Percentiles rank a stretch among this genome's conserved stretches.
Evolutionary conservation across 2,329 filamentous ascomycete species (phyloP).

Genomic region (Aphanocladium album): DNA sequence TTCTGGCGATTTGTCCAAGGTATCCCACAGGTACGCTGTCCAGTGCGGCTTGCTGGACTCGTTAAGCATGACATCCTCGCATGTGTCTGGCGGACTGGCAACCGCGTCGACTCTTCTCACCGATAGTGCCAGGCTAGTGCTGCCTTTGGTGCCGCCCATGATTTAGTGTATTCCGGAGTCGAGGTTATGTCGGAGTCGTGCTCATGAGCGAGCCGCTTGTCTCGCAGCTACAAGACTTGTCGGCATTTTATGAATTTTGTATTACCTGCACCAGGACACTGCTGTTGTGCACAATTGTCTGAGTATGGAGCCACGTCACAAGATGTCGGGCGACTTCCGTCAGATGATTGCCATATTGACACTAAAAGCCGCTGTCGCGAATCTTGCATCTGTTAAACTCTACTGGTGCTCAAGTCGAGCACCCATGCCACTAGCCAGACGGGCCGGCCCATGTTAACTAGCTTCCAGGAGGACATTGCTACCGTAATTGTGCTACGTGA

Average conservation of each 20-base stretch:
- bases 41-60: constrained; percentile 17
- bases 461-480: no score
- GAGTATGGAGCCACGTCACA: background rate
- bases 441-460: no score
- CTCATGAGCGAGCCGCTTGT: background rate
- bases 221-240: background rate
- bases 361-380: background rate
- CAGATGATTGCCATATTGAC: background rate
- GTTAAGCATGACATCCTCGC: background rate
- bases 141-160: background rate
- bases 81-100: background rate
- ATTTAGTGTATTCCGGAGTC: background rate
- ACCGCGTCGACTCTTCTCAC: background rate
- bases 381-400: background rate
- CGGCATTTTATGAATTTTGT: background rate
- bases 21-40: constrained; percentile 35
- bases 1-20: constrained; percentile 27
- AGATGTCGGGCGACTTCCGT: background rate
- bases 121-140: background rate
- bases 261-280: background rate
- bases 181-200: background rate
- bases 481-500: background rate
- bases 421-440: background rate
- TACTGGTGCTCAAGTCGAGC: background rate
- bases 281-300: background rate